These are phyloP conservation scores for Vigna hirtella DNA, from an alignment of 306 rosid genomes.

Conservation along the genomic window DNA sequence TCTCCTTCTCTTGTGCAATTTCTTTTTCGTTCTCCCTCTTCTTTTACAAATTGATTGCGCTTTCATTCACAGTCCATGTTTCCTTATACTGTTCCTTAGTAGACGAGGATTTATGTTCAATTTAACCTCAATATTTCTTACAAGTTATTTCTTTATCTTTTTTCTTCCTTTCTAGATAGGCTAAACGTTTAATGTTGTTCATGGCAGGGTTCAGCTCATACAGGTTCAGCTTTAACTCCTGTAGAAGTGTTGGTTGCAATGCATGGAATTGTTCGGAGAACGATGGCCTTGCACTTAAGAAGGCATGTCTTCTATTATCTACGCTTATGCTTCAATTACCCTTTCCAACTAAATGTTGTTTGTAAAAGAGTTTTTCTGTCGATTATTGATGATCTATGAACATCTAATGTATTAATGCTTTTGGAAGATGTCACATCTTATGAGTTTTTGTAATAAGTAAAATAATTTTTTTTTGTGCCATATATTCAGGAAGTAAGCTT, in stretches of 20 bases:
- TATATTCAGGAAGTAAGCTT: not conserved
- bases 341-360: not conserved
- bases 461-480: not conserved
- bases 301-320: constrained; percentile 61
- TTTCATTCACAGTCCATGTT: constrained; percentile 3
- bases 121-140: constrained; percentile 1
- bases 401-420: constrained; percentile 16
- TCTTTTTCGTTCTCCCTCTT: too few species aligned
- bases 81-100: constrained; percentile 27
- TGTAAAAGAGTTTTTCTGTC: constrained; percentile 14
- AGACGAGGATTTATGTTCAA: constrained; percentile 19
- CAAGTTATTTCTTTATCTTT: constrained; percentile 16
- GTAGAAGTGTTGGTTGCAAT: constrained; percentile 96
- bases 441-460: constrained; percentile 5
- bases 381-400: constrained; percentile 30
- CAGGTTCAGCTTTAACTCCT: constrained; percentile 95
- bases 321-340: not conserved
- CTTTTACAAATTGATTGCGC: not conserved
- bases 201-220: constrained; percentile 97
- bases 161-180: constrained; percentile 16
- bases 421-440: constrained; percentile 21
- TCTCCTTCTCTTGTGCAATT: too few species aligned
- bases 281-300: constrained; percentile 88
- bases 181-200: constrained; percentile 41
- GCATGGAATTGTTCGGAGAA: constrained; percentile 88